phyloP scores from a whole-genome alignment of 768 basidiomycete species.

The Candolleomyces eurysporus region DNA sequence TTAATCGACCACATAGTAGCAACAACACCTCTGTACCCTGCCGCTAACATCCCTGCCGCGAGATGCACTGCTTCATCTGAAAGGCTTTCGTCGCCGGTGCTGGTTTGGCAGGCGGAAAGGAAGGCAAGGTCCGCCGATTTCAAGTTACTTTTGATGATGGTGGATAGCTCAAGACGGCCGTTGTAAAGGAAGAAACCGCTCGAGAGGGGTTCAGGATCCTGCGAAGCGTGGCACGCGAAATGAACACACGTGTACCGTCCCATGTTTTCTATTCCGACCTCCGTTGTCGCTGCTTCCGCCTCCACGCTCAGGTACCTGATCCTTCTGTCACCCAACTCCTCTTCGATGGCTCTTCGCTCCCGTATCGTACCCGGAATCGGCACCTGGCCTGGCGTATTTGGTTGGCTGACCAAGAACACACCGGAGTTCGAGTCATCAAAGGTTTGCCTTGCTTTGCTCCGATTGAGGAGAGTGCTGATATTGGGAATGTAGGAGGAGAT shows the following conservation, averaged over 20 bases:
- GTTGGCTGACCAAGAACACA: slow-evolving; percentile 11
- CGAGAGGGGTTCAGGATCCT: slow-evolving; percentile 26
- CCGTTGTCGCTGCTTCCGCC: slow-evolving; percentile 12
- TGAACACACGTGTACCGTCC: slow-evolving; percentile 20
- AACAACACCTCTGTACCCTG: slow-evolving; percentile 27
- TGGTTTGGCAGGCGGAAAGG: slow-evolving; percentile 41
- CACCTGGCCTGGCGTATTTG: neutral
- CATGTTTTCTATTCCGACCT: slow-evolving; percentile 12
- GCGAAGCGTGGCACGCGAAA: slow-evolving; percentile 30
- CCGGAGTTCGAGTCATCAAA: neutral
- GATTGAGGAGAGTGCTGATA: neutral
- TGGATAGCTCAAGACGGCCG: slow-evolving; percentile 13
- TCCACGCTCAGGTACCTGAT: slow-evolving; percentile 20
- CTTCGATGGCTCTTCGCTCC: slow-evolving; percentile 4
- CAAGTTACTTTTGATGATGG: slow-evolving; percentile 11
- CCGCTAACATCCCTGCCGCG: slow-evolving; percentile 37
- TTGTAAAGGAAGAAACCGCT: slow-evolving; percentile 20
- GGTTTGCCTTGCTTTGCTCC: neutral
- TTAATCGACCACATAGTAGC: slow-evolving; percentile 40
- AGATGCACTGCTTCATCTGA: slow-evolving; percentile 37
- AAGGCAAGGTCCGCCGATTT: slow-evolving; percentile 28
- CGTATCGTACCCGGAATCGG: slow-evolving; percentile 8
- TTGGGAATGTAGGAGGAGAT: slow-evolving; percentile 6
- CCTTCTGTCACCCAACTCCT: neutral
- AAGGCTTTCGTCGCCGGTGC: slow-evolving; percentile 24